Conservation (phyloP, 495 filamentous ascomycete species). For the Staphylotrichum longicolle region DNA sequence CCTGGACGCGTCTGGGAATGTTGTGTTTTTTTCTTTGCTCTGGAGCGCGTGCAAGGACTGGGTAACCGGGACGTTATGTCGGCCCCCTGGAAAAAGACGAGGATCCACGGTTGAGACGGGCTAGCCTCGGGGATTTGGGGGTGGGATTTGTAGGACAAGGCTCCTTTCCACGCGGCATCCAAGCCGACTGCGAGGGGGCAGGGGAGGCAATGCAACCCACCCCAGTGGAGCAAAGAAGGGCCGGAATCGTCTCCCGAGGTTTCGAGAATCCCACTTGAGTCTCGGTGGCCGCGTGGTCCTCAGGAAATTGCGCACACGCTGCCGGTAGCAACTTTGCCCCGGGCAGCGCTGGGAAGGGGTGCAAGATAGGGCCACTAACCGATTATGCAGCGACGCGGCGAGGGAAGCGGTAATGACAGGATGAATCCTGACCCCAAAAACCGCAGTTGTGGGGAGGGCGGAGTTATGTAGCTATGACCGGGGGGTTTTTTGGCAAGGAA, state of each 20-base stretch:
- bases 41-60: conserved; percentile 37
- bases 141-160: conserved; percentile 46
- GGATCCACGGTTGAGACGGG: conserved; percentile 47
- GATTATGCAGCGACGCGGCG: conserved; percentile 22
- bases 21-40: conserved; percentile 38
- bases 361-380: conserved; percentile 19
- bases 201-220: conserved; percentile 28
- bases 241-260: conserved; percentile 47
- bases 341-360: conserved; percentile 6
- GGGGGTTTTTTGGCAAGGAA: conserved; percentile 6
- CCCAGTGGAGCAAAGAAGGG: conserved; percentile 40
- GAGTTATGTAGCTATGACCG: conserved; percentile 14
- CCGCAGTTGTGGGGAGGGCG: conserved; percentile 19
- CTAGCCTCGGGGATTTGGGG: conserved; percentile 42
- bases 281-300: conserved; percentile 16
- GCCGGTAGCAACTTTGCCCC: conserved; percentile 22
- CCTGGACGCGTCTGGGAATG: conserved; percentile 43
- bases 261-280: conserved; percentile 44
- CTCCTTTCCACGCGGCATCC: conserved; percentile 34
- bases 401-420: conserved; percentile 10
- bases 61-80: conserved; percentile 31
- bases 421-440: conserved; percentile 15
- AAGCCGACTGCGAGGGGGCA: conserved; percentile 25
- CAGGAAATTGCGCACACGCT: conserved; percentile 11
- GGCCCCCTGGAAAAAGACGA: conserved; percentile 42